Evolutionary conservation across 805 yeast genomes (phyloP), one percentile per base, ranked within the genome.

Genomic region (Wickerhamomyces bisporus): DNA sequence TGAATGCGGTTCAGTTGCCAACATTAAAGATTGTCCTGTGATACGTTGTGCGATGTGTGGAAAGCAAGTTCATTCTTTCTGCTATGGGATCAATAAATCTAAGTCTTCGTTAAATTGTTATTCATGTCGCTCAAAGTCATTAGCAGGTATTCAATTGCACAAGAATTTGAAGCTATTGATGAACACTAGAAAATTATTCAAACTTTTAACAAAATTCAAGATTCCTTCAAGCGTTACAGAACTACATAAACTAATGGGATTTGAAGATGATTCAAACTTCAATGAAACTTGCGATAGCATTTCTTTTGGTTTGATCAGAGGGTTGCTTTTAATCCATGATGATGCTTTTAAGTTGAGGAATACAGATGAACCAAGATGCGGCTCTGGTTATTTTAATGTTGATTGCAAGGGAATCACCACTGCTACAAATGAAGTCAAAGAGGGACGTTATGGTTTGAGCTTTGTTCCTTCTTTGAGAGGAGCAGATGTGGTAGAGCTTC

Each of bases 111-210:
- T 48, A 23, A 35, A 42, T 39, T 64, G 64, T 38, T 37, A 58
- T 32, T 32, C 50, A 1, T 60, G 69, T 38, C 40, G 58, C 18
- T 41, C 47, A 19, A 45, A 43, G 9, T 23, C 53, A 17, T 27
- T 45, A 4, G 45, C 54, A 5, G 48, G 38, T 3, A 15, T 53
- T 16, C 27, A 35, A 3, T 30, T 48, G 1, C 44, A 52, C 24
- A 19, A 41, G 3, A 47, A 52, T 18, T 47, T 64, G 30, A 36
- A 46, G 20, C 47, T 58, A 13, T 42, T 70, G 24, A 55, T 66
- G 60, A 53, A 62, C 36, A 30, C 58, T 3, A 59, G 76, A 42
- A 62, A 58, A 36, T 43, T 64, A 15, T 64, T 52, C 48, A 48
- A 58, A 31, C 44, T 53, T 11, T 33, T 63, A 14, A 42, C 43